A percentile compares a stretch with the other conserved stretches of the same genome.
Evolutionary conservation across 2,329 filamentous ascomycete genomes (phyloP).

Genomic region (Trichoderma sp.): DNA sequence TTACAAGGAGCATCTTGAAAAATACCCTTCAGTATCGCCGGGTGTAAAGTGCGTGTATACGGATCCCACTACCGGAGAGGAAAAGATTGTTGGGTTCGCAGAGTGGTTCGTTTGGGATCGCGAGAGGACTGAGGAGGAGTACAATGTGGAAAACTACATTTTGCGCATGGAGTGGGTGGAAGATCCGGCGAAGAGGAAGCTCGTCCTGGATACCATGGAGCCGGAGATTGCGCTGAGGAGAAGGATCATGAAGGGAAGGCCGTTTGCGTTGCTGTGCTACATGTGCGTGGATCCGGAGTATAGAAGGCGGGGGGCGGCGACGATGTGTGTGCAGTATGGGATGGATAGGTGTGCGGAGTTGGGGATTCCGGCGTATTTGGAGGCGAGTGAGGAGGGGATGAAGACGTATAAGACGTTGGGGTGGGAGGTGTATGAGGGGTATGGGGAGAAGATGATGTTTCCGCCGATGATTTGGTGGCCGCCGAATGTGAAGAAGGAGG

Average conservation of each 20-base stretch:
- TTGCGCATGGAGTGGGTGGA: conserved; percentile 6
- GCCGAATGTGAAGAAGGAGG: not conserved
- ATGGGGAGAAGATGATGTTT: not conserved
- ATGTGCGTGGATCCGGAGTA: conserved; percentile 18
- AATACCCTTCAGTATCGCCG: conserved; percentile 13
- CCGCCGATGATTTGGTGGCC: conserved; percentile 21
- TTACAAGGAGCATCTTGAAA: conserved; percentile 5
- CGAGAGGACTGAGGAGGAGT: conserved; percentile 11
- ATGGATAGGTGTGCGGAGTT: conserved; percentile 20
- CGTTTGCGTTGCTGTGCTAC: conserved; percentile 14
- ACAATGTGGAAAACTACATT: not conserved
- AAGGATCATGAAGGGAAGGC: not conserved
- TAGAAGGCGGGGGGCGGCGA: conserved; percentile 3
- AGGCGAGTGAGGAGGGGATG: conserved; percentile 21
- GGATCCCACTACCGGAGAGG: not conserved
- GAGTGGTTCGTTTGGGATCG: conserved; percentile 21
- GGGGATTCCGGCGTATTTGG: conserved; percentile 19
- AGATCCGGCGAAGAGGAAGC: not conserved
- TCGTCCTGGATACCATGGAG: not conserved
- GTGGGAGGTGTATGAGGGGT: conserved; percentile 3
- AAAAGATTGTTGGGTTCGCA: conserved; percentile 19
- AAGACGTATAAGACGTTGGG: conserved; percentile 18
- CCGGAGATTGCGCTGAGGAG: not conserved
- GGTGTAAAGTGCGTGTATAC: conserved; percentile 19
- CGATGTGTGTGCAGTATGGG: conserved; percentile 12